Base-by-base conservation (phyloP, 169 alveolate genomes). In the Plasmodium ovale region DNA sequence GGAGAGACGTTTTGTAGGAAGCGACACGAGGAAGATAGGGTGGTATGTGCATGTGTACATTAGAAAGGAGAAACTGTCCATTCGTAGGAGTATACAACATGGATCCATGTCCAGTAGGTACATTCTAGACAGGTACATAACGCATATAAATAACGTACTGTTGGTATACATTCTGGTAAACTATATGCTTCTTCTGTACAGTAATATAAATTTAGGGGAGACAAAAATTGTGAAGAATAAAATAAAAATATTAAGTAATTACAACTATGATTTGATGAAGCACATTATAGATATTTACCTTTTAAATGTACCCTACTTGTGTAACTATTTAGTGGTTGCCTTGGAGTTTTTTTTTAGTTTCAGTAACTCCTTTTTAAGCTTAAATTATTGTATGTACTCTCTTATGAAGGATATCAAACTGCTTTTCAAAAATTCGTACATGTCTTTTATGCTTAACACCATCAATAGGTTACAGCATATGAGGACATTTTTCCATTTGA, bases 291-390 rank as follows among this genome's bases (percentile, higher is more conserved):
- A 49, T 5, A 65, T 79, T 9, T 79, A 64, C 19, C 35, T 79
- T 65, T 79, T 79, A 65, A 79, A 79, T 29, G 51, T 79, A 3
- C 82, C 89, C 1, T 79, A 79, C 27, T 62, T 79, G 42, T 79
- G 89, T 37, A 65, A 79, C 49, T 79, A 79, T 35, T 35, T 79
- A 44, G 35, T 79, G 3, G 82, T 79, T 10, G 44, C 59, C 0
- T 49, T 79, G 42, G 82, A 79, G 16, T 79, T 79, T 51, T 79
- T 51, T 44, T 23, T 49, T 25, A 37, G 47, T 58, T 79, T 79
- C 25, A 53, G 89, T 25, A 53, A 58, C 31, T 12, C 89, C 1
- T 42, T 39, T 25, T 42, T 79, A 9, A 33, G 64, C 21, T 0
- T 79, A 51, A 79, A 79, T 79, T 79, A 37, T 51, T 23, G 23